Evolutionary conservation across 1,284 basidiomycete species (phyloP), one percentile per base, ranked within the genome.

Genomic region (Trichosporon sp.): DNA sequence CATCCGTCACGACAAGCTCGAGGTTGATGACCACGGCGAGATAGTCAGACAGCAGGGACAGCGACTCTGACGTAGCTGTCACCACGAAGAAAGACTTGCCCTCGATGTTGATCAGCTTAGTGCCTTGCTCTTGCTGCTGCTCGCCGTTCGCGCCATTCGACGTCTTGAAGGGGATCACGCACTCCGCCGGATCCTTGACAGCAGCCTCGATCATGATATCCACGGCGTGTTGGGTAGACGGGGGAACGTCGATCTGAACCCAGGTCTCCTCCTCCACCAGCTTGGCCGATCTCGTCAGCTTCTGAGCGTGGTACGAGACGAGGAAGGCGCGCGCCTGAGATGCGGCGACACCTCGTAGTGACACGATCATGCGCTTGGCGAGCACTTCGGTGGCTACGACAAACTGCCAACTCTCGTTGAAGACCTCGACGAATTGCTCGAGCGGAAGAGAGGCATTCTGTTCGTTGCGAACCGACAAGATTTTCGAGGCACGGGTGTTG

Each of bases 251-350:
- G 3, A 86, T 83, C 32, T 91, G 90, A 59, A 84, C 86, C 80
- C 80, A 81, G 21, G 77, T 75, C 66, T 81, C 80, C 58, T 81
- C 80, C 66, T 81, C 79, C 7, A 99, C 95, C 13, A 92, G 82
- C 76, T 90, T 92, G 25, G 95, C 93, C 4, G 90, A 91, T 66
- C 86, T 85, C 1, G 88, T 87, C 64, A 98, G 86, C 59, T 89
- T 85, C n/a, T 83, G 80, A 68, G 91, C 88, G 77, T 99, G 95
- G 81, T 95, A 96, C 0, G 83, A 80, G 70, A 90, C 87, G 29
- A 99, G 81, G 82, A 95, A 99, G 2, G 85, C 81, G 78, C 95
- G 95, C 6, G 92, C 91, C 87, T 94, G 92, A 59, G 87, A 85
- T 37, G 92, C 87, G 49, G 92, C 84, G 1, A 87, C 89, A 5